Evolutionary conservation across 2,329 filamentous ascomycete genomes (phyloP).

Genomic region (Cercospora brassicicola): DNA sequence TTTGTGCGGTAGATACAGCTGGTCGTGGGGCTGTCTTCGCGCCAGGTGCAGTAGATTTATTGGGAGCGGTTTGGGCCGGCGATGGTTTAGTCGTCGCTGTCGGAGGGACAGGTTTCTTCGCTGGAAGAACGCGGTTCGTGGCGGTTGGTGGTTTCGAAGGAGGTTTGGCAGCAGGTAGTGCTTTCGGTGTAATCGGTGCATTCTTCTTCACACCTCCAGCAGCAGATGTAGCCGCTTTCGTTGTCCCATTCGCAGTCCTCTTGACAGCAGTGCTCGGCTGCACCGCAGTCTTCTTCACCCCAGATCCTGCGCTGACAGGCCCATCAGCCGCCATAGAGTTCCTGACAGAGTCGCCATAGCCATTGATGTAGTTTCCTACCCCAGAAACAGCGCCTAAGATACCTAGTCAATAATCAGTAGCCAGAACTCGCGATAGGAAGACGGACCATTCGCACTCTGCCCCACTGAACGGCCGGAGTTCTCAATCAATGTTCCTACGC

Average conservation of each 20-base stretch:
- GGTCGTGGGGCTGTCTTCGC: slow-evolving; percentile 7
- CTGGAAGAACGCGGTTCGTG: slow-evolving; percentile 9
- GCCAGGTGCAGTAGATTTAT: neutral
- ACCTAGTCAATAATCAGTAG: slow-evolving; percentile 34
- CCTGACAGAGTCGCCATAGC: slow-evolving; percentile 38
- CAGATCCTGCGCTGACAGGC: slow-evolving; percentile 18
- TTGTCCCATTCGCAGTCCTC: slow-evolving; percentile 13
- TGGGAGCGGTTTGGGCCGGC: neutral
- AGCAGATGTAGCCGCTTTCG: slow-evolving; percentile 2
- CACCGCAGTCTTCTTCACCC: slow-evolving; percentile 31
- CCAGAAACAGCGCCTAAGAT: slow-evolving; percentile 39
- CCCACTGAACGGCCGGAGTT: slow-evolving; percentile 37
- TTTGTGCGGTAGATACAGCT: slow-evolving; percentile 19
- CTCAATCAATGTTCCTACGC: slow-evolving; percentile 39
- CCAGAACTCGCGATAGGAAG: neutral
- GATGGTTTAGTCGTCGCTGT: slow-evolving; percentile 4
- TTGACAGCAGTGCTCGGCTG: slow-evolving; percentile 26
- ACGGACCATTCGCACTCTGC: slow-evolving; percentile 35
- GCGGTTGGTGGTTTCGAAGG: slow-evolving; percentile 15
- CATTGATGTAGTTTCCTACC: slow-evolving; percentile 39
- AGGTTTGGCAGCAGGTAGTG: slow-evolving; percentile 17
- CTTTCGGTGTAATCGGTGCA: slow-evolving; percentile 5
- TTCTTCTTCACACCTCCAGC: neutral
- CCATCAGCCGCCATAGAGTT: slow-evolving; percentile 37
- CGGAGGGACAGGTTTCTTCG: slow-evolving; percentile 13